A percentile compares a stretch with the other conserved stretches of the same genome.
Conservation (phyloP, 2,329 filamentous ascomycete genomes). For the Penicillium oxalicum region DNA sequence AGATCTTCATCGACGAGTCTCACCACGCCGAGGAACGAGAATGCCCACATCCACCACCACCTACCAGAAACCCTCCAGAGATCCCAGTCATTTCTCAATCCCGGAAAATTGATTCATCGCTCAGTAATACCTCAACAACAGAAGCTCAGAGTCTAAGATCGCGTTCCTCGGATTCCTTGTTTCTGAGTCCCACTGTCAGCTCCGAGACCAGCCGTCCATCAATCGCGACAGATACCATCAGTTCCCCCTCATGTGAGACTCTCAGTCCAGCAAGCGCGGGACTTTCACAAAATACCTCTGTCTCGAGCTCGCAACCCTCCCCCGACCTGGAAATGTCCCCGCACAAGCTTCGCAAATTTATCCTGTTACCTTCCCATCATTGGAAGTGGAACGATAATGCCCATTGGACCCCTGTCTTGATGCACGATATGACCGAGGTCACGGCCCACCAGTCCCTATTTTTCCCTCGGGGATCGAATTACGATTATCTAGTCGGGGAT, state of each 20-base stretch:
- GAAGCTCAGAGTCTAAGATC: conserved; percentile 1
- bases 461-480: conserved; percentile 60
- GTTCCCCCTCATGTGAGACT: neutral
- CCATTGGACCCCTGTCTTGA: conserved; percentile 72
- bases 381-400: conserved; percentile 55
- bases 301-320: conserved; percentile 6
- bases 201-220: neutral
- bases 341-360: conserved; percentile 67
- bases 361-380: conserved; percentile 60
- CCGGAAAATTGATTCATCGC: conserved; percentile 1
- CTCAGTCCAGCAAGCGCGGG: conserved; percentile 2
- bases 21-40: neutral
- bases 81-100: conserved; percentile 7
- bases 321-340: conserved; percentile 15
- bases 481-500: conserved; percentile 71
- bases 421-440: conserved; percentile 80
- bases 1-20: neutral
- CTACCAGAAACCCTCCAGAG: conserved; percentile 9
- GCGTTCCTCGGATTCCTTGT: neutral
- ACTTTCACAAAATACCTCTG: conserved; percentile 9
- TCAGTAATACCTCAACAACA: conserved; percentile 1
- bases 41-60: neutral
- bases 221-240: neutral
- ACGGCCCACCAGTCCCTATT: conserved; percentile 80
- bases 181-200: neutral